Base-by-base conservation (phyloP, 208 protist species). In the Tritrichomonas foetus region DNA sequence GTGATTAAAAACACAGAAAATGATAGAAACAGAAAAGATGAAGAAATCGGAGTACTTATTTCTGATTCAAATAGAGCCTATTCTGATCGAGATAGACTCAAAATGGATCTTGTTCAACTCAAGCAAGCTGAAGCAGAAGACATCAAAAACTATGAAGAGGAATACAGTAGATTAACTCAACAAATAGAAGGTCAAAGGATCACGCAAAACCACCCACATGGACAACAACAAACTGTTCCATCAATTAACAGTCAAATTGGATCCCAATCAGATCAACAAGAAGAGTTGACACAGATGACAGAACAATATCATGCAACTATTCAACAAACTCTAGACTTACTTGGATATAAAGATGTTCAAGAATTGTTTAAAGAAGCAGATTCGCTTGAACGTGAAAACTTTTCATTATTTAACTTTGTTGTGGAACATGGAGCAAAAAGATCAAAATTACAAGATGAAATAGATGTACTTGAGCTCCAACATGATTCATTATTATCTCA, bases 341-440 rank as follows among this genome's bases (percentile, higher is more conserved):
- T 82, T 50, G 41, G 41, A 20, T n/a, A 50, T 33, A 82, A 82
- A 50, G 11, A 25, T 30, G 50, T 36, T 47, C 41, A 82, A 82
- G 74, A 82, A 82, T 50, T 82, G 13, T 82, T 82, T 36, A 20
- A 47, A 44, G 74, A 82, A 25, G 33, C 74, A 49, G 74, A 82
- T n/a, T 30, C 47, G 3, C 74, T 82, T 14, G 74, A 82, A 50
- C n/a, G 74, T 30, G 74, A 82, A 44, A 82, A 82, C 25, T 82
- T 50, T 36, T 82, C 74, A 82, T 36, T 82, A 25, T 82, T 82
- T 44, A 82, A 82, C 25, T 82, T 47, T 53, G 74, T 82, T 82
- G 41, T 82, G 47, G 74, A 82, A 44, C 41, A 82, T 44, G 41
- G 41, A 33, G 41, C 33, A n/a, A 82, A 25, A 11, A 25, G 41